These are phyloP conservation scores for Cladosporium sphaerospermum DNA, from an alignment of 2,329 filamentous ascomycete genomes.

Conservation along the genomic window DNA sequence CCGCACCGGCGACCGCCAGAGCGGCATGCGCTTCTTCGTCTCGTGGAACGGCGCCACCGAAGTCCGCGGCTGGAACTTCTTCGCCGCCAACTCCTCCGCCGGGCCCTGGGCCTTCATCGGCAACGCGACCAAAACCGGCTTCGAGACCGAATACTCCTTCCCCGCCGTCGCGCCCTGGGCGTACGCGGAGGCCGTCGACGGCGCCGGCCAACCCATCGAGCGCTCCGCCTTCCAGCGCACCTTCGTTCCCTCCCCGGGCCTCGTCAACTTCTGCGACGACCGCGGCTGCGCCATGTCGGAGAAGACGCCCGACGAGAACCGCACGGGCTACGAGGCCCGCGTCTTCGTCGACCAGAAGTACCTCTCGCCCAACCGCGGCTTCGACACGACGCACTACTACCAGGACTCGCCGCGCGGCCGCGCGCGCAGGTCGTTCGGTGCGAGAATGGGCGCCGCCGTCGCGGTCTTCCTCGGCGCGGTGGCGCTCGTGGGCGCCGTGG, in stretches of 20 bases:
- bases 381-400: constrained; percentile 31
- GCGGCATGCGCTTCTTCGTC: constrained; percentile 43
- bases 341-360: constrained; percentile 19
- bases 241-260: constrained; percentile 30
- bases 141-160: constrained; percentile 36
- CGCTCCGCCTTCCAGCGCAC: constrained; percentile 30
- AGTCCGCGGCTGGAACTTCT: constrained; percentile 47
- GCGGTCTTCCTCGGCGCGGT: constrained; percentile 8
- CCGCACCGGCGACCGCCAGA: constrained; percentile 24
- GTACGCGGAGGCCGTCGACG: constrained; percentile 31
- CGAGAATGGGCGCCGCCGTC: not conserved
- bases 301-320: constrained; percentile 18
- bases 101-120: constrained; percentile 35
- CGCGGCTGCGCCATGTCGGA: constrained; percentile 26
- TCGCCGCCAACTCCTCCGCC: constrained; percentile 31
- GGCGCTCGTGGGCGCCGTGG: constrained; percentile 11
- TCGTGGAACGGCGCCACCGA: constrained; percentile 50
- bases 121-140: constrained; percentile 35
- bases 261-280: constrained; percentile 29
- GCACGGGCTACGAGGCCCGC: constrained; percentile 20
- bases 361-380: constrained; percentile 28
- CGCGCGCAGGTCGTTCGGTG: not conserved
- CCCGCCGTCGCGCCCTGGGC: constrained; percentile 23
- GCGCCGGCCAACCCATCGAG: constrained; percentile 25
- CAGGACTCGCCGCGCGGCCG: not conserved